Conservation (phyloP, 2,329 filamentous ascomycete genomes). For the Epichloe uncinata region DNA sequence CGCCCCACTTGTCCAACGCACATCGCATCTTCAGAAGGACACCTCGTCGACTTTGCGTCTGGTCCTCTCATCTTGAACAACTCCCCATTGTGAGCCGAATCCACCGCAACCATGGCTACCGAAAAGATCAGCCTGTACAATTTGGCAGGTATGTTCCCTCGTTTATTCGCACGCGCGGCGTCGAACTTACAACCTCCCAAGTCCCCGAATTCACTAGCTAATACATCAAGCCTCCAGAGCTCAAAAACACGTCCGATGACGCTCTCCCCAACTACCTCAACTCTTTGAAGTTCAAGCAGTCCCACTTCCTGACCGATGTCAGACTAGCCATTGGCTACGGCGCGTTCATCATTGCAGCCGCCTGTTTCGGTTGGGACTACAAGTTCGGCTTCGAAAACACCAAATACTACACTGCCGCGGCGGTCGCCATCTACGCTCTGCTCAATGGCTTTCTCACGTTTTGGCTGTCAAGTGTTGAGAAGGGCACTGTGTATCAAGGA, state of each 20-base stretch:
- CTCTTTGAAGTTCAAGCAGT: constrained; percentile 71
- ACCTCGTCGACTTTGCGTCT: constrained; percentile 1
- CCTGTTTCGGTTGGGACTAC: constrained; percentile 85
- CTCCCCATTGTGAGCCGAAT: background rate
- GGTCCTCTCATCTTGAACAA: background rate
- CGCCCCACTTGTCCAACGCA: background rate
- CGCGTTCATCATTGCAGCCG: constrained; percentile 66
- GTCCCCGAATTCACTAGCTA: background rate
- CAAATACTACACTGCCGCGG: constrained; percentile 65
- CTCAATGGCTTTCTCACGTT: constrained; percentile 67
- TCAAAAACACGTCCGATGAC: constrained; percentile 95
- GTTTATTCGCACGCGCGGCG: background rate
- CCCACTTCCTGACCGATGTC: constrained; percentile 68
- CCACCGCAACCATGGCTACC: constrained; percentile 19
- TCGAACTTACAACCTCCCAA: background rate
- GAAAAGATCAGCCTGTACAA: constrained; percentile 56
- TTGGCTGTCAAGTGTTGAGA: constrained; percentile 79
- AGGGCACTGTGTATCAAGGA: constrained; percentile 69
- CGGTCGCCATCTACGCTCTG: constrained; percentile 65
- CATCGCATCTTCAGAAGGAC: constrained; percentile 1
- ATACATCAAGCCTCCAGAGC: constrained; percentile 41
- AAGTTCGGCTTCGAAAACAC: constrained; percentile 80
- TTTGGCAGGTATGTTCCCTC: constrained; percentile 39
- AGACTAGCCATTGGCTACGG: constrained; percentile 72
- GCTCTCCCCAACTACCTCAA: constrained; percentile 88